Conservation (phyloP, 2,329 filamentous ascomycete species). For the Ophiocordyceps polyrhachis-furcata region DNA sequence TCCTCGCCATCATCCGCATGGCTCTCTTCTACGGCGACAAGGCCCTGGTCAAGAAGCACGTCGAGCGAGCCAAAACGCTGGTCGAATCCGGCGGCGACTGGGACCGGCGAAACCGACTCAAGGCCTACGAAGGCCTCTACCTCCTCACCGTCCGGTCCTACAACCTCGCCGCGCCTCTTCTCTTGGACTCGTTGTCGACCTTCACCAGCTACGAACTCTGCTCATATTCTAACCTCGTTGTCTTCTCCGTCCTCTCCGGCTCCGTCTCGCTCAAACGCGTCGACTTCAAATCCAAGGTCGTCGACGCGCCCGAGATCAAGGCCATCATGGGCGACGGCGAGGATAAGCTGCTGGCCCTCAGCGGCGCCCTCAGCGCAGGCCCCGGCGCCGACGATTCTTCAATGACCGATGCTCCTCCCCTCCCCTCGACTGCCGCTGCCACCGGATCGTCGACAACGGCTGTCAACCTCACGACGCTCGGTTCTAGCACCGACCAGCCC, state of each 20-base stretch:
- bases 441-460: constrained; percentile 28
- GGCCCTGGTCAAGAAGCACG: constrained; percentile 76
- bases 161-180: constrained; percentile 71
- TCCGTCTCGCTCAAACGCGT: constrained; percentile 89
- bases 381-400: constrained; percentile 58
- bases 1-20: constrained; percentile 89
- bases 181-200: constrained; percentile 92
- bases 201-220: constrained; percentile 98
- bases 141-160: constrained; percentile 85
- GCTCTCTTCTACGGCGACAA: constrained; percentile 94
- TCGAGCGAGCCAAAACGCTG: constrained; percentile 74
- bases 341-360: constrained; percentile 69
- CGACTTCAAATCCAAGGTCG: constrained; percentile 98
- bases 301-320: constrained; percentile 95
- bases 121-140: constrained; percentile 94
- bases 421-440: not conserved
- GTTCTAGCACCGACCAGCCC: constrained; percentile 49
- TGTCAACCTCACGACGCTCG: constrained; percentile 78
- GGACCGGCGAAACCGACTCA: constrained; percentile 94
- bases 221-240: constrained; percentile 84
- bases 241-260: constrained; percentile 89
- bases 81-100: constrained; percentile 95
- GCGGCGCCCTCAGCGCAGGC: constrained; percentile 63
- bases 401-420: not conserved
- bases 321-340: constrained; percentile 82